Evolutionary conservation across 2,329 filamentous ascomycete genomes (phyloP).

Genomic region (Botrytis fabae): DNA sequence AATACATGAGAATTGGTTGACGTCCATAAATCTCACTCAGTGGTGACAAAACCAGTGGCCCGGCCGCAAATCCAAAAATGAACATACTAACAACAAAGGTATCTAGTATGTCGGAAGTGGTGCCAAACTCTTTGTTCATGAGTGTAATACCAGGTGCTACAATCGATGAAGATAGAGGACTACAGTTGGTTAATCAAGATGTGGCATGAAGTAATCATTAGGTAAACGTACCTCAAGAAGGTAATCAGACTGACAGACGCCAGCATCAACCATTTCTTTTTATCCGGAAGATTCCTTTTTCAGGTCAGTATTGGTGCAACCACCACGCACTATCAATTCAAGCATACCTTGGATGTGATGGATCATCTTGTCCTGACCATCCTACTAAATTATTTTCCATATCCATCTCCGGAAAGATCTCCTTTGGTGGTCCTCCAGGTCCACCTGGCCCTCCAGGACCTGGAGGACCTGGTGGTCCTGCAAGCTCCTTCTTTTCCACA

Average conservation of each 20-base stretch:
- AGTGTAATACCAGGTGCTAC: slow-evolving; percentile 45
- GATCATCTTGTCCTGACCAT: slow-evolving; percentile 28
- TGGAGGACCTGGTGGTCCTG: background rate
- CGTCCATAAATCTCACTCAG: slow-evolving; percentile 66
- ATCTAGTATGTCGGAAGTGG: slow-evolving; percentile 24
- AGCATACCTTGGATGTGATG: slow-evolving; percentile 24
- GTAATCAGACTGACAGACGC: slow-evolving; percentile 22
- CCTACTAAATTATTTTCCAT: slow-evolving; percentile 46
- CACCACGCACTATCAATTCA: background rate
- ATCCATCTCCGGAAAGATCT: slow-evolving; percentile 38
- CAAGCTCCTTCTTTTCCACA: background rate
- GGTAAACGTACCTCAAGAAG: slow-evolving; percentile 25
- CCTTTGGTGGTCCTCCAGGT: slow-evolving; percentile 18
- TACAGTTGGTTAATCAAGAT: slow-evolving; percentile 25
- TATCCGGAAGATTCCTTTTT: slow-evolving; percentile 17
- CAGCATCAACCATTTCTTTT: slow-evolving; percentile 23
- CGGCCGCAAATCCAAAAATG: slow-evolving; percentile 57
- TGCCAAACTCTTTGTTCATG: slow-evolving; percentile 31
- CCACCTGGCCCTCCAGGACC: background rate
- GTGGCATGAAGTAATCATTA: background rate
- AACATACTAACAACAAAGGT: slow-evolving; percentile 49
- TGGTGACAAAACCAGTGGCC: slow-evolving; percentile 58
- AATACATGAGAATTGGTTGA: slow-evolving; percentile 49
- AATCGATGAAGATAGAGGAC: slow-evolving; percentile 44
- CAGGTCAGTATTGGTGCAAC: background rate